phyloP scores from a whole-genome alignment of 441 rosid genomes.

The Aleurites moluccanus region DNA sequence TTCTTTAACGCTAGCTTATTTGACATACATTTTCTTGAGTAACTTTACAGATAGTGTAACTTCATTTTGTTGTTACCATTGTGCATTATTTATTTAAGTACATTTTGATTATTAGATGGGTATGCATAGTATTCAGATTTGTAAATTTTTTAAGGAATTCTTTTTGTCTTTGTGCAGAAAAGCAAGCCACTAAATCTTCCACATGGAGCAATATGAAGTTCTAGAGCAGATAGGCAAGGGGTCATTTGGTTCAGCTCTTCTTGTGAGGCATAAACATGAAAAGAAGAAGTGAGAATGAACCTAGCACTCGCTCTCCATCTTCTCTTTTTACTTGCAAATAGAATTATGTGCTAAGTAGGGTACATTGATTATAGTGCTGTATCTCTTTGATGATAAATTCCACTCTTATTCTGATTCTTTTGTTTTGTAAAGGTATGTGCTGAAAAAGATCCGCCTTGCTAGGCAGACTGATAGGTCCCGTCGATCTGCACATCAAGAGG shows the following conservation, averaged over 20 bases:
- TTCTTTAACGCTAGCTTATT: conserved; percentile 22
- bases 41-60: conserved; percentile 25
- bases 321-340: conserved; percentile 8
- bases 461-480: conserved; percentile 97
- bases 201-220: conserved; percentile 95
- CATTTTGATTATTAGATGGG: not conserved
- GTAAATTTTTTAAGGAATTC: not conserved
- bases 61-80: too few species aligned
- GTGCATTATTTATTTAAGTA: not conserved
- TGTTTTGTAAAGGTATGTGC: conserved; percentile 69
- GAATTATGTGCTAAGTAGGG: conserved; percentile 9
- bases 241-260: conserved; percentile 96
- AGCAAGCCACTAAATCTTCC: conserved; percentile 31
- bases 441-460: conserved; percentile 98
- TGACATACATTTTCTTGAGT: conserved; percentile 26
- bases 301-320: too few species aligned
- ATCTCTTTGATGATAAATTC: conserved; percentile 15
- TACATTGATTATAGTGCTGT: not conserved
- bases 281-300: conserved; percentile 77
- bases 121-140: not conserved
- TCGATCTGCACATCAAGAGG: conserved; percentile 99
- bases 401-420: conserved; percentile 19
- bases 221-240: conserved; percentile 99
- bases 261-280: conserved; percentile 95
- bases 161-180: conserved; percentile 18